Base-by-base conservation (phyloP, 805 yeast genomes). In the Wickerhamomyces canadensis region DNA sequence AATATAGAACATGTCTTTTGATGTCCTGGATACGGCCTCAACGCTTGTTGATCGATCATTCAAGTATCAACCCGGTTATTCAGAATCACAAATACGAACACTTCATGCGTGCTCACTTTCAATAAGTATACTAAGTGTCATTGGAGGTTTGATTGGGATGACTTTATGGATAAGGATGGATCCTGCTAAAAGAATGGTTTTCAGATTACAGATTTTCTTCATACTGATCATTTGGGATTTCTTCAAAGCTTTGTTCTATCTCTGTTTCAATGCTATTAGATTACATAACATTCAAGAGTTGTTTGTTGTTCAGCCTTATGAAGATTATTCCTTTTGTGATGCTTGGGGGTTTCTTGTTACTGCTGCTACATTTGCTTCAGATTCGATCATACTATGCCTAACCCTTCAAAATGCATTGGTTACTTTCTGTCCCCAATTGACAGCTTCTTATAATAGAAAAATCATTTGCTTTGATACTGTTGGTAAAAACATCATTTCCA, bases 111-210 rank as follows among this genome's bases (percentile, higher is more conserved):
- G 39, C 13, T 41, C 44, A 23, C 21, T 51, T 10, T 26, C 43
- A 2, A 22, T 36, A 5, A 31, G 50, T 7, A 9, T 39, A 6
- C 21, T 44, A 4, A 43, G 53, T 27, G 44, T 50, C 8, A 25
- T 41, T 3, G 22, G 35, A 7, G 57, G 57, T 0, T n/a, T 31
- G 0, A 7, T 45, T 1, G 57, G 48, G 2, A 33, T 48, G 1
- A 14, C 36, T 1, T 17, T 52, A 3, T 52, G 53, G 49, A n/a
- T 45, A 3, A 25, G 48, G 16, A 50, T 52, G 57, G 48, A 50
- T 11, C 43, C 49, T 1, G 33, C 44, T 14, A 33, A 49, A 26
- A 31, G 53, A 24, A 31, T 51, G 34, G 38, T 49, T 18, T 52
- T 50, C 34, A 40, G 57, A 22, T 33, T 52, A 6, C 42, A 44